A percentile compares a stretch with the other conserved stretches of the same genome.
Conservation (phyloP, 139 green algal genomes). For the Zygnema cylindricum region DNA sequence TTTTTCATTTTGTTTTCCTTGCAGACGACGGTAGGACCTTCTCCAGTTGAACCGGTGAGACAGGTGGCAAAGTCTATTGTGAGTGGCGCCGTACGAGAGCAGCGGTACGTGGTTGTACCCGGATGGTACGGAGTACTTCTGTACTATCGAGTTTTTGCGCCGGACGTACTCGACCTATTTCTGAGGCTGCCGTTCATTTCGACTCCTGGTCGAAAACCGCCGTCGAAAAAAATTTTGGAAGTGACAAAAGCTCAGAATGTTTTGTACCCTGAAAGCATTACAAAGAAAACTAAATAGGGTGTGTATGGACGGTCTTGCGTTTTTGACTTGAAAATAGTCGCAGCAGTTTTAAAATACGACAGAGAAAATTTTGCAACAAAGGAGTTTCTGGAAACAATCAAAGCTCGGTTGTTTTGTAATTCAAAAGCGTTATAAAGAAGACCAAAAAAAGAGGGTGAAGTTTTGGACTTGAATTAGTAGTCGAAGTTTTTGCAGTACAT, state of each 20-base stretch:
- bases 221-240: background rate
- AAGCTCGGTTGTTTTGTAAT: background rate
- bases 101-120: conserved; percentile 54
- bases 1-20: background rate
- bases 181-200: conserved; percentile 5
- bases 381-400: background rate
- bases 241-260: background rate
- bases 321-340: too few relatives aligned
- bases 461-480: too few relatives aligned
- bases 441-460: too few relatives aligned
- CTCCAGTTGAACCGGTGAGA: background rate
- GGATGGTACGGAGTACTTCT: conserved; percentile 40
- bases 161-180: conserved; percentile 45
- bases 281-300: too few relatives aligned
- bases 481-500: too few relatives aligned
- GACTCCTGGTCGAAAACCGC: background rate
- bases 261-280: conserved; percentile 29
- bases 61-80: conserved; percentile 38
- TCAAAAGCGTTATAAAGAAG: conserved; percentile 32
- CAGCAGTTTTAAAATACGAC: too few relatives aligned
- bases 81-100: conserved; percentile 7
- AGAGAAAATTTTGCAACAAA: conserved; percentile 11
- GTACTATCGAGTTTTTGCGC: conserved; percentile 57
- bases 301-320: too few relatives aligned
- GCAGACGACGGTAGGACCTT: conserved; percentile 46